Conservation (phyloP, 2,329 filamentous ascomycete genomes). For the Thielaviopsis ethacetica region DNA sequence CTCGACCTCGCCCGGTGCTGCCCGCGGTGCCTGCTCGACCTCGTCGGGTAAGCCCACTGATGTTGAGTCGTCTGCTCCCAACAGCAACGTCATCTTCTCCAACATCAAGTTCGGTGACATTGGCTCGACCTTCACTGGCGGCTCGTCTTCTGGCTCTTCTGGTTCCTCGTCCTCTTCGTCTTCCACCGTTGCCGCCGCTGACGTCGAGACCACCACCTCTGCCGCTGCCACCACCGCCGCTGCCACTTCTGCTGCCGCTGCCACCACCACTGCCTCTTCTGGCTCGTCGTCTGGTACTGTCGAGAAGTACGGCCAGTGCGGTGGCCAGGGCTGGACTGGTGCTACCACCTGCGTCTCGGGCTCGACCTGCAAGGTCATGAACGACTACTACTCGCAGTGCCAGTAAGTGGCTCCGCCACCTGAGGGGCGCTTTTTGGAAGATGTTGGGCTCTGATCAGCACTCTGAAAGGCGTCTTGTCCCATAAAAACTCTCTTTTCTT, state of each 20-base stretch:
- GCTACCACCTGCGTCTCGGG: not conserved
- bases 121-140: slow-evolving; percentile 23
- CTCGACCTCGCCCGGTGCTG: slow-evolving; percentile 15
- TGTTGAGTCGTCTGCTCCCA: slow-evolving; percentile 13
- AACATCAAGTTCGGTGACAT: slow-evolving; percentile 34
- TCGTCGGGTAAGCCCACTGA: slow-evolving; percentile 16
- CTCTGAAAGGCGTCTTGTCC: too few species aligned
- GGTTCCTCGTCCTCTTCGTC: not conserved
- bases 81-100: slow-evolving; percentile 27
- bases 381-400: not conserved
- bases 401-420: not conserved
- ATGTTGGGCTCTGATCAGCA: not conserved
- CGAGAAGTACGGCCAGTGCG: not conserved
- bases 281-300: not conserved
- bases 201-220: not conserved
- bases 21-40: slow-evolving; percentile 15
- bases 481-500: too few species aligned
- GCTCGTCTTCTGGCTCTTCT: not conserved
- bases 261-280: not conserved
- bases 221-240: not conserved
- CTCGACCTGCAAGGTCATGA: not conserved
- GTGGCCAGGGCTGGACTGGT: not conserved
- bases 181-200: not conserved
- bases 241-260: not conserved
- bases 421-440: not conserved